Conservation (phyloP, 371 early-diverging fungal species). For the Mucor piriformis region DNA sequence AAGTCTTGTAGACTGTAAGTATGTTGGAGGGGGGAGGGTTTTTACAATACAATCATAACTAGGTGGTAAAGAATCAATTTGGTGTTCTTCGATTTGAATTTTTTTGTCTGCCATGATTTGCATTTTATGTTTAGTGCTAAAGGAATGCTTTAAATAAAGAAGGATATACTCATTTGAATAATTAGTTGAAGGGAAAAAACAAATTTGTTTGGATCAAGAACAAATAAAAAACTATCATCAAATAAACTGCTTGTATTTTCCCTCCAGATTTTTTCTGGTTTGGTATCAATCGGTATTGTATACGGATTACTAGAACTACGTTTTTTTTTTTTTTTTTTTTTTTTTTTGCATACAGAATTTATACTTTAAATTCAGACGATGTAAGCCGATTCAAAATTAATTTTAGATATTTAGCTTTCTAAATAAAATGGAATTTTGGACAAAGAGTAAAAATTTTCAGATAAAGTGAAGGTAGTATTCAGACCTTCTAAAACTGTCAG, state of each 20-base stretch:
- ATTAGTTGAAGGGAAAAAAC: neutral
- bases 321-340: too few species aligned
- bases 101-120: neutral
- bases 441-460: too few species aligned
- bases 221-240: neutral
- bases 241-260: neutral
- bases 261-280: neutral
- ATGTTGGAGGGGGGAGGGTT: conserved; percentile 7
- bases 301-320: neutral
- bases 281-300: neutral
- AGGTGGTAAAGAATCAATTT: neutral
- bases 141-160: neutral
- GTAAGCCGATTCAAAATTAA: too few species aligned
- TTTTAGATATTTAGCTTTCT: too few species aligned
- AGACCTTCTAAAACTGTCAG: too few species aligned
- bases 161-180: neutral
- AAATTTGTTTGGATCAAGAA: conserved; percentile 2
- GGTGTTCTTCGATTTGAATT: neutral
- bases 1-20: conserved; percentile 7
- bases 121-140: neutral
- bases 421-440: too few species aligned
- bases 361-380: too few species aligned
- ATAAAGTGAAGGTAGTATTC: too few species aligned
- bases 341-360: too few species aligned
- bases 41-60: conserved; percentile 1